These are phyloP conservation scores for Cladosporium colombiae DNA, from an alignment of 2,329 filamentous ascomycete genomes.

Conservation along the genomic window DNA sequence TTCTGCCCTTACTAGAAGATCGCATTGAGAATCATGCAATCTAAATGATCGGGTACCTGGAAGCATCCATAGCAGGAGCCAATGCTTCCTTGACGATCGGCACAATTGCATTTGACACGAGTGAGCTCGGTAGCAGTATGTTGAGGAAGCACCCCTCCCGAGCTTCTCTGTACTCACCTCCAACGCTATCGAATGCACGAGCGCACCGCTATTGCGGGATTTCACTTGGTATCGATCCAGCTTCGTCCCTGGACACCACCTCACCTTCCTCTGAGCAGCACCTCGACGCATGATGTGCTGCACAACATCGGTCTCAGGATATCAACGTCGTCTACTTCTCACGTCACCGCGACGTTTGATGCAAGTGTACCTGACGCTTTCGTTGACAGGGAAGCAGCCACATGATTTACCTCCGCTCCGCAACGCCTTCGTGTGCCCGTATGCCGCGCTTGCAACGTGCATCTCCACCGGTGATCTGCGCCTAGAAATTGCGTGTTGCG, in stretches of 20 bases:
- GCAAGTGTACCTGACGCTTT: slow-evolving; percentile 25
- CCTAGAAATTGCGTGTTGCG: slow-evolving; percentile 28
- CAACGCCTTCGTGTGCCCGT: slow-evolving; percentile 12
- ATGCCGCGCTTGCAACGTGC: slow-evolving; percentile 24
- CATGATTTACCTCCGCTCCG: slow-evolving; percentile 22
- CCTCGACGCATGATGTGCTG: slow-evolving; percentile 28
- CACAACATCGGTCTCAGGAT: slow-evolving; percentile 30
- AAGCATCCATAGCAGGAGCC: slow-evolving; percentile 10
- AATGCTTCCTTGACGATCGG: slow-evolving; percentile 24
- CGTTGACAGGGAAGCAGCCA: slow-evolving; percentile 15
- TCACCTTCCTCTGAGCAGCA: slow-evolving; percentile 22
- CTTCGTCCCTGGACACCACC: slow-evolving; percentile 21
- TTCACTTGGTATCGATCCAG: slow-evolving; percentile 24
- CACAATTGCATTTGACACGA: slow-evolving; percentile 28
- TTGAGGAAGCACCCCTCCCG: slow-evolving; percentile 19
- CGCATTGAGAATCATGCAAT: not conserved
- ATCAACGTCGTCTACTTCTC: slow-evolving; percentile 19
- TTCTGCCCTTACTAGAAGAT: slow-evolving; percentile 10
- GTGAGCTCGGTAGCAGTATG: slow-evolving; percentile 30
- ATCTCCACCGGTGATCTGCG: slow-evolving; percentile 35
- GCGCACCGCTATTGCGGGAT: slow-evolving; percentile 19
- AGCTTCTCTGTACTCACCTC: slow-evolving; percentile 26
- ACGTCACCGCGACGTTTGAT: slow-evolving; percentile 29
- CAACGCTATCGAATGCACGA: slow-evolving; percentile 27
- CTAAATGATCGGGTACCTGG: slow-evolving; percentile 8